Evolutionary conservation across 2,329 filamentous ascomycete genomes (phyloP).

Genomic region (Verruconis gallopava): DNA sequence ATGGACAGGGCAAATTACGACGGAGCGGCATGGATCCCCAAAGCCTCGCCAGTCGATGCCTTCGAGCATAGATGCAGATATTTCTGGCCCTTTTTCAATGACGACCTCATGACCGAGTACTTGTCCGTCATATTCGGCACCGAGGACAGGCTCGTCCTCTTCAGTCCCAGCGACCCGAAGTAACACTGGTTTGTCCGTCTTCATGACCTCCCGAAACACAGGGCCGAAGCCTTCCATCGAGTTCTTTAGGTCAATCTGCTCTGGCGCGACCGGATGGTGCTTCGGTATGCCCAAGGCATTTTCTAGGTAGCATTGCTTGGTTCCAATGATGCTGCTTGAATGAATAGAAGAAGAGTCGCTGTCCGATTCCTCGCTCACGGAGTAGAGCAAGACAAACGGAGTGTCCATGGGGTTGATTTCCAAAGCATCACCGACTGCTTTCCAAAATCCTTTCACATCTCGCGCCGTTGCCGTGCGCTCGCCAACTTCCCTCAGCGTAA

Average conservation of each 20-base stretch:
- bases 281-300: slow-evolving; percentile 55
- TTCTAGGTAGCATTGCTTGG: slow-evolving; percentile 56
- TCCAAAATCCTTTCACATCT: slow-evolving; percentile 62
- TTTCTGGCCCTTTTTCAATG: slow-evolving; percentile 25
- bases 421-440: slow-evolving; percentile 53
- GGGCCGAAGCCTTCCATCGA: slow-evolving; percentile 63
- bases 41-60: slow-evolving; percentile 60
- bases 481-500: slow-evolving; percentile 64
- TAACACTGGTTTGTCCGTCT: slow-evolving; percentile 51
- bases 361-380: slow-evolving; percentile 56
- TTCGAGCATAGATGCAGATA: slow-evolving; percentile 51
- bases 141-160: slow-evolving; percentile 3
- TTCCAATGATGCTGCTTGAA: slow-evolving; percentile 49
- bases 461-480: slow-evolving; percentile 61
- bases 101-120: background rate
- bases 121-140: slow-evolving; percentile 1
- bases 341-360: slow-evolving; percentile 61
- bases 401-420: slow-evolving; percentile 64
- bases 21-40: slow-evolving; percentile 53
- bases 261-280: slow-evolving; percentile 48
- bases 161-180: slow-evolving; percentile 39
- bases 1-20: slow-evolving; percentile 68
- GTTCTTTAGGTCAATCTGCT: slow-evolving; percentile 53
- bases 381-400: slow-evolving; percentile 67
- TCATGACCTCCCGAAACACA: slow-evolving; percentile 64